Conservation (phyloP, 768 basidiomycete species). For the Candolleomyces aberdarensis region DNA sequence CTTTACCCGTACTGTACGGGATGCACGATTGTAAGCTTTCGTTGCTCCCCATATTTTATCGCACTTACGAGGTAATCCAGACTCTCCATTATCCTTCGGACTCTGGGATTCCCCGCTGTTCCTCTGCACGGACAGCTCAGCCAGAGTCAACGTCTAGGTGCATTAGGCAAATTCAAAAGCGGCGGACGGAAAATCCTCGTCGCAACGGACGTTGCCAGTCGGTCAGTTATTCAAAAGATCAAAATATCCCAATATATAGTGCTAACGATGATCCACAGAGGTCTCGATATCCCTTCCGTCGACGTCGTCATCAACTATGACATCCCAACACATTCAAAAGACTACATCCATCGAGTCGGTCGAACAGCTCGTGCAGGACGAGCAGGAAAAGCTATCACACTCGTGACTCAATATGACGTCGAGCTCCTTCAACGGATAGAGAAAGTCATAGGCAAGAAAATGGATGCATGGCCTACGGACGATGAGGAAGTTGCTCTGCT, state of each 20-base stretch:
- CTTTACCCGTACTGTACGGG: conserved; percentile 94
- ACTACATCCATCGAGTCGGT: conserved; percentile 98
- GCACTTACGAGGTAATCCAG: conserved; percentile 33
- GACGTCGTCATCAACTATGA: conserved; percentile 98
- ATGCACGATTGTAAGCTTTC: conserved; percentile 69
- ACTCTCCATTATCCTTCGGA: conserved; percentile 83
- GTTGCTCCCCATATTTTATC: neutral
- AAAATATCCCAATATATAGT: neutral
- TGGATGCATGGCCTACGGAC: conserved; percentile 85
- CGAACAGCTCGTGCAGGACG: conserved; percentile 98
- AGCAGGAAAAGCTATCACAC: conserved; percentile 93
- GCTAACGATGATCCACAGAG: conserved; percentile 41
- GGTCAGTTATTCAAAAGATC: conserved; percentile 42
- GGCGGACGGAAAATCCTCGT: conserved; percentile 90
- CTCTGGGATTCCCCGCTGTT: conserved; percentile 90
- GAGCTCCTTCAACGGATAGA: conserved; percentile 96
- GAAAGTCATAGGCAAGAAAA: conserved; percentile 85
- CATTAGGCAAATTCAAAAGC: conserved; percentile 92
- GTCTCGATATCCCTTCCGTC: conserved; percentile 93
- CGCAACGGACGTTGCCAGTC: conserved; percentile 94
- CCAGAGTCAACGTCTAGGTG: conserved; percentile 91
- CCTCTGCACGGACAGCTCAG: conserved; percentile 94
- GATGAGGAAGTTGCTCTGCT: conserved; percentile 86
- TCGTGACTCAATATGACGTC: conserved; percentile 98
- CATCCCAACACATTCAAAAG: conserved; percentile 96